phyloP scores from a whole-genome alignment of 2,329 filamentous ascomycete species.

The Arthrobotrys pseudoclavata region DNA sequence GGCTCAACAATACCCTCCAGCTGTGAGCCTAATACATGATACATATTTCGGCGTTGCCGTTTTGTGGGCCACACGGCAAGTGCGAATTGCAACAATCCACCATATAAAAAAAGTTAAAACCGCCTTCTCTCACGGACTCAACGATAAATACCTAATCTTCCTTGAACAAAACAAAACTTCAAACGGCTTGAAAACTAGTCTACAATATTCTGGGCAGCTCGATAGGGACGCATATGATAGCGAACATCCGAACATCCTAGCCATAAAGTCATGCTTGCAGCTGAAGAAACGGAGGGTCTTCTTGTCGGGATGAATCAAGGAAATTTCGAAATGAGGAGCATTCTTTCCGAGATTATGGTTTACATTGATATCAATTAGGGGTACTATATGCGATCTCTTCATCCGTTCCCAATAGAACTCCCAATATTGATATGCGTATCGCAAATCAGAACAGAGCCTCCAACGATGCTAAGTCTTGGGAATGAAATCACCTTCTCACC shows the following conservation, averaged over 20 bases:
- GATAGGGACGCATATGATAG: neutral
- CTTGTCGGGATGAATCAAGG: neutral
- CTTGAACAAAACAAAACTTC: neutral
- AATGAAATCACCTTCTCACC: slow-evolving; percentile 6
- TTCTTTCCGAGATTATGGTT: neutral
- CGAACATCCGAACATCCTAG: neutral
- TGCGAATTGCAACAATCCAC: slow-evolving; percentile 51
- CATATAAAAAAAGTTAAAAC: slow-evolving; percentile 37
- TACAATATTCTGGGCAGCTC: slow-evolving; percentile 5
- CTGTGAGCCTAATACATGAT: slow-evolving; percentile 39
- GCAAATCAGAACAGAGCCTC: slow-evolving; percentile 27
- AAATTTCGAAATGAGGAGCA: neutral
- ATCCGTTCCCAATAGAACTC: slow-evolving; percentile 14
- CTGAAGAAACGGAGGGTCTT: neutral
- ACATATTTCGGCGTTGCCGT: slow-evolving; percentile 54
- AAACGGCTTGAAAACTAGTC: neutral
- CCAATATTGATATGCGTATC: neutral
- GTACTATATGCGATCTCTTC: slow-evolving; percentile 21
- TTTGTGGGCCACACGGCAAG: slow-evolving; percentile 43
- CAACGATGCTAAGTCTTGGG: slow-evolving; percentile 3
- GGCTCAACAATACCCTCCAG: slow-evolving; percentile 26
- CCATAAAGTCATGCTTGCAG: neutral
- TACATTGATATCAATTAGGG: slow-evolving; percentile 15
- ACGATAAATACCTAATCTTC: slow-evolving; percentile 1
- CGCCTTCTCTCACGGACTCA: slow-evolving; percentile 31